Percentiles rank a stretch among this genome's conserved stretches.
Evolutionary conservation across 163 green algal genomes (phyloP).

Genomic region (Scenedesmus sp.): DNA sequence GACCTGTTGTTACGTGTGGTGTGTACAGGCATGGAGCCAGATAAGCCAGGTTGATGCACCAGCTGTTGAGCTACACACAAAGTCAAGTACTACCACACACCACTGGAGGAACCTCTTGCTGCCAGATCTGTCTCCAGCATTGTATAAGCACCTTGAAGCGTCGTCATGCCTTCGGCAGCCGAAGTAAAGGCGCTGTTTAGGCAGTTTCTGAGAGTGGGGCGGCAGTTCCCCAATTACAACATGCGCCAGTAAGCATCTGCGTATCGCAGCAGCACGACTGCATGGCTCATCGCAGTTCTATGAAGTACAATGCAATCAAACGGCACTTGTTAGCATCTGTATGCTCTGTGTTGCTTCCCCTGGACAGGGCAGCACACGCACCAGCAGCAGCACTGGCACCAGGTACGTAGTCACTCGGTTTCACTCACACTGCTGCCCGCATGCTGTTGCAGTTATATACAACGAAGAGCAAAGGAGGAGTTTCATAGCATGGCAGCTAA

Average conservation of each 20-base stretch:
- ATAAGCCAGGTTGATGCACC: background rate
- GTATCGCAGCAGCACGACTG: background rate
- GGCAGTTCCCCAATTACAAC: constrained; percentile 64
- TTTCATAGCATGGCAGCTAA: constrained; percentile 29
- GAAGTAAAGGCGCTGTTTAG: constrained; percentile 56
- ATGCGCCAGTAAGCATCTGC: constrained; percentile 55
- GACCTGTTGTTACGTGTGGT: too few species aligned
- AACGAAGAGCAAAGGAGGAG: constrained; percentile 51
- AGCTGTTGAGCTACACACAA: background rate
- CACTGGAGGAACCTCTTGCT: background rate
- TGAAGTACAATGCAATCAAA: background rate
- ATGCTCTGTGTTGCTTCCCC: background rate
- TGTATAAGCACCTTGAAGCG: background rate
- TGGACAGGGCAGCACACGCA: background rate
- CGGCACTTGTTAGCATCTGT: background rate
- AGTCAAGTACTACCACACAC: background rate
- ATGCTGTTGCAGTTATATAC: constrained; percentile 54
- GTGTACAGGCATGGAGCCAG: too few species aligned
- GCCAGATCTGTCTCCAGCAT: background rate
- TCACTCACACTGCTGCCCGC: background rate
- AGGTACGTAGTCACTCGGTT: background rate
- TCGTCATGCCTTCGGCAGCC: constrained; percentile 31
- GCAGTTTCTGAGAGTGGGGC: constrained; percentile 47
- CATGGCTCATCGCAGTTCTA: background rate
- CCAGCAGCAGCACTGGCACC: background rate